Evolutionary conservation across 768 basidiomycete species (phyloP).

Genomic region (Podaxis sp.): DNA sequence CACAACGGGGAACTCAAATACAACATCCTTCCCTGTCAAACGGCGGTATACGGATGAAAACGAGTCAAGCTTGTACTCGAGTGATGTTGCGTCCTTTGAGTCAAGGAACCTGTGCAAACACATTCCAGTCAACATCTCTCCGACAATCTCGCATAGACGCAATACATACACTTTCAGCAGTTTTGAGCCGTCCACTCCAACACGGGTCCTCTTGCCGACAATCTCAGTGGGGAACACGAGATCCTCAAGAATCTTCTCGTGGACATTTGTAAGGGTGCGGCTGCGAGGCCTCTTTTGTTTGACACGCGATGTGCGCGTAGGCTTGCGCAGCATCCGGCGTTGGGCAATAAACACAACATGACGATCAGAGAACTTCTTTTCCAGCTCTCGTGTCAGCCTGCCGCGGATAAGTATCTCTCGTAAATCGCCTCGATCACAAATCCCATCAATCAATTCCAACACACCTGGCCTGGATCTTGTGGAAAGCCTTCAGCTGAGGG

Average conservation of each 20-base stretch:
- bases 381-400: conserved; percentile 96
- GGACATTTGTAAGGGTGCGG: conserved; percentile 95
- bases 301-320: conserved; percentile 88
- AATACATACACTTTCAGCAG: conserved; percentile 92
- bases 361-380: conserved; percentile 99
- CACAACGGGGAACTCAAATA: conserved; percentile 87
- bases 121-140: conserved; percentile 20
- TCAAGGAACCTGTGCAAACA: conserved; percentile 78
- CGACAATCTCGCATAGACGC: not conserved
- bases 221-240: conserved; percentile 99
- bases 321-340: conserved; percentile 97
- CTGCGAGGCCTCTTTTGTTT: conserved; percentile 96
- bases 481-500: conserved; percentile 97
- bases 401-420: conserved; percentile 3
- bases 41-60: conserved; percentile 97
- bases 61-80: conserved; percentile 99
- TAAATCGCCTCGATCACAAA: conserved; percentile 15
- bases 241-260: conserved; percentile 98
- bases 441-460: conserved; percentile 22
- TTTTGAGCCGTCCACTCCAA: conserved; percentile 92
- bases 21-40: conserved; percentile 95
- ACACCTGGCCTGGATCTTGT: conserved; percentile 95
- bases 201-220: conserved; percentile 96
- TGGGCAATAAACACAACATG: conserved; percentile 99
- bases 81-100: conserved; percentile 94